These are phyloP conservation scores for Annulohypoxylon nitens DNA, from an alignment of 495 filamentous ascomycete genomes.

Conservation along the genomic window DNA sequence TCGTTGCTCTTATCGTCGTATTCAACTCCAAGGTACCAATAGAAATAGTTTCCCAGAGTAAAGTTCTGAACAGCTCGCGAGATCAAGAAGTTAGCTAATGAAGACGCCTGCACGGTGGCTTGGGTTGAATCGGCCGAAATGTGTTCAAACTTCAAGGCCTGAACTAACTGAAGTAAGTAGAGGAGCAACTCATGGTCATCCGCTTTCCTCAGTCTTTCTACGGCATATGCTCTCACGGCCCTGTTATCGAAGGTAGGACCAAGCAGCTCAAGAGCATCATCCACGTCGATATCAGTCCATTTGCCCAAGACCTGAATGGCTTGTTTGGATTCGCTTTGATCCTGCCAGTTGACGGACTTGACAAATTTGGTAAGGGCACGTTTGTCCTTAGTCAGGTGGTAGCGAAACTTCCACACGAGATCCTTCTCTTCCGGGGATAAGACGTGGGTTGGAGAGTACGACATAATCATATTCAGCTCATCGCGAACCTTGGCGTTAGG, in stretches of 20 bases:
- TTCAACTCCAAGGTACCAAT: constrained; percentile 99
- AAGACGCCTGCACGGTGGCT: constrained; percentile 81
- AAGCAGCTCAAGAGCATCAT: constrained; percentile 94
- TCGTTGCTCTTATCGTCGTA: constrained; percentile 82
- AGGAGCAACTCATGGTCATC: constrained; percentile 94
- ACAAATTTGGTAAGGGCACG: constrained; percentile 96
- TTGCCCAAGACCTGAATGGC: constrained; percentile 90
- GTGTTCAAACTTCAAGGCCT: constrained; percentile 96
- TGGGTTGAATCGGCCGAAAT: constrained; percentile 69
- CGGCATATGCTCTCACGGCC: constrained; percentile 90
- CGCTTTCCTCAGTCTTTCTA: constrained; percentile 88
- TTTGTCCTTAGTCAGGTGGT: constrained; percentile 93
- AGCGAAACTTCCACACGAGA: constrained; percentile 94
- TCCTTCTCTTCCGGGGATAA: constrained; percentile 93
- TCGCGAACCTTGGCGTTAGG: constrained; percentile 97
- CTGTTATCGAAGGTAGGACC: constrained; percentile 92
- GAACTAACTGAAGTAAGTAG: constrained; percentile 94
- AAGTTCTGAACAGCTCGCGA: constrained; percentile 85
- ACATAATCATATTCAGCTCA: constrained; percentile 90
- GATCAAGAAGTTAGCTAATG: constrained; percentile 90
- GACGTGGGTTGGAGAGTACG: constrained; percentile 90
- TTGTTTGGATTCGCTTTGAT: constrained; percentile 86
- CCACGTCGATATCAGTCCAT: constrained; percentile 98
- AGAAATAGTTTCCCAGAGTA: constrained; percentile 91
- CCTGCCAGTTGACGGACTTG: constrained; percentile 94